A percentile compares a stretch with the other conserved stretches of the same genome.
Conservation (phyloP, 108 stramenopile genomes). For the Cyclotella choctawhatcheeana region DNA sequence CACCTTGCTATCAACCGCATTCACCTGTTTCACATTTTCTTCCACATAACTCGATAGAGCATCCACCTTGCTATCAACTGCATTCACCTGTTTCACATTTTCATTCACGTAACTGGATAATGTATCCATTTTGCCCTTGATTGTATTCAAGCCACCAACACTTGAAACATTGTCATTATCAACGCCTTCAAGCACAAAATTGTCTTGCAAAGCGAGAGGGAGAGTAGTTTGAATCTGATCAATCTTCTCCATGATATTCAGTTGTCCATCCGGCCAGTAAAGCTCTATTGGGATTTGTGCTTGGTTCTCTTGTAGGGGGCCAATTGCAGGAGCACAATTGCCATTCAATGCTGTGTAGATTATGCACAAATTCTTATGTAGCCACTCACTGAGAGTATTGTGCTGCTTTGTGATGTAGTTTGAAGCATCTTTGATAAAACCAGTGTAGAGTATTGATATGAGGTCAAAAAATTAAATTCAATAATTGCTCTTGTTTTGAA, state of each 20-base stretch:
- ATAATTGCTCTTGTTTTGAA: not conserved
- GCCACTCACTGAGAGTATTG: slow-evolving; percentile 5
- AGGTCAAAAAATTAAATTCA: not conserved
- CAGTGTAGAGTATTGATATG: too few species aligned
- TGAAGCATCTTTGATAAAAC: too few species aligned
- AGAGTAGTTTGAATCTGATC: not conserved
- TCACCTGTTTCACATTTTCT: too few species aligned
- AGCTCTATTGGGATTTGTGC: not conserved
- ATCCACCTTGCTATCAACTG: too few species aligned
- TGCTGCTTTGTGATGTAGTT: slow-evolving; percentile 1
- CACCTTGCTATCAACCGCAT: not conserved
- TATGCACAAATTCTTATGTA: not conserved
- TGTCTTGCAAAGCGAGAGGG: not conserved
- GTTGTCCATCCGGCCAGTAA: slow-evolving; percentile 1
- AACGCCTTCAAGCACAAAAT: too few species aligned
- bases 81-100: too few species aligned
- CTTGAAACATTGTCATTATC: too few species aligned
- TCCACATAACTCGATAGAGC: not conserved
- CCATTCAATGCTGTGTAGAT: not conserved
- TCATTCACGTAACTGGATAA: too few species aligned
- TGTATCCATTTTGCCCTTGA: too few species aligned
- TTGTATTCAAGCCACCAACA: not conserved
- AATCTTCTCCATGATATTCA: not conserved
- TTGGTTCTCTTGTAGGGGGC: slow-evolving; percentile 1
- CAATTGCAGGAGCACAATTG: not conserved